Conservation (phyloP, 2,329 filamentous ascomycete species). For the Alternaria brassicicola region DNA sequence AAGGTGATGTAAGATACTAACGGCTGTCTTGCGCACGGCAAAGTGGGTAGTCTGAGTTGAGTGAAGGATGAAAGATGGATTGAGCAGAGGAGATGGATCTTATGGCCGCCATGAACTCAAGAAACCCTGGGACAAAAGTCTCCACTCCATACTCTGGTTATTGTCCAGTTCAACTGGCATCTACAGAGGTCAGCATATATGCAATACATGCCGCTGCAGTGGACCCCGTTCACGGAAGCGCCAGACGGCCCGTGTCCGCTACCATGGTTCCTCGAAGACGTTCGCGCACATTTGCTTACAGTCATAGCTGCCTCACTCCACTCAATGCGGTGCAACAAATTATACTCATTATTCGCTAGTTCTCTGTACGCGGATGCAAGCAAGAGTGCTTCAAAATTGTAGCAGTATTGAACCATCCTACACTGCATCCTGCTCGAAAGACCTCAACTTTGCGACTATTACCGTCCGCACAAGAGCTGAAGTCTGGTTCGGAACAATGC, state of each 20-base stretch:
- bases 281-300: background rate
- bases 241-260: constrained; percentile 5
- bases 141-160: background rate
- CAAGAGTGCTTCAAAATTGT: background rate
- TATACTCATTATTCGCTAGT: background rate
- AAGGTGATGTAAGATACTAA: background rate
- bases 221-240: constrained; percentile 2
- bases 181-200: background rate
- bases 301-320: background rate
- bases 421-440: background rate
- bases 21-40: background rate
- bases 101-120: background rate
- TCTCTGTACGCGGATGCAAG: background rate
- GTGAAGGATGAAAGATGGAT: background rate
- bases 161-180: background rate
- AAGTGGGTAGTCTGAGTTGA: background rate
- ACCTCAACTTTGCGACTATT: background rate
- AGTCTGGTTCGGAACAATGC: background rate
- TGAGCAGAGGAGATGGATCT: background rate
- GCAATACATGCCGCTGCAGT: constrained; percentile 2
- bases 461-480: background rate
- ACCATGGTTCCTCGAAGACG: constrained; percentile 10
- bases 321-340: background rate
- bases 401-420: background rate
- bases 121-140: background rate